phyloP scores from a whole-genome alignment of 208 protist genomes.

The Paratrypanosoma confusum region DNA sequence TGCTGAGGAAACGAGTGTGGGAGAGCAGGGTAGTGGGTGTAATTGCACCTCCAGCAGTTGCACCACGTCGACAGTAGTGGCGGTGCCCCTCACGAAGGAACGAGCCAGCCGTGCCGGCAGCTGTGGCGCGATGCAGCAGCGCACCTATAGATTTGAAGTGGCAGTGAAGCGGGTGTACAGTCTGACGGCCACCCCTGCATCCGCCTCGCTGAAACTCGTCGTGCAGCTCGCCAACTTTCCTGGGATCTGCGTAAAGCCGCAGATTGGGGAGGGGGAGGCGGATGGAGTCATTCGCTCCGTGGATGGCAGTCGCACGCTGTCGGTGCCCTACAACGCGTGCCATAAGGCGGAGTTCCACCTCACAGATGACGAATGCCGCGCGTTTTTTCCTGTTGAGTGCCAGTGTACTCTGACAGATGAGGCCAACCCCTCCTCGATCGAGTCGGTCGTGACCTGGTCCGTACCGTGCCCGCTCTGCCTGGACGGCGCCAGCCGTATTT shows the following conservation, averaged over 20 bases:
- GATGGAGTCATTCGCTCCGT: constrained; percentile 1
- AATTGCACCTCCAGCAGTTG: too few species aligned
- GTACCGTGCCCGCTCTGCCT: constrained; percentile 21
- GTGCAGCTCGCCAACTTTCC: constrained; percentile 65
- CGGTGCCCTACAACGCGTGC: constrained; percentile 56
- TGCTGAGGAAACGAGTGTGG: too few species aligned
- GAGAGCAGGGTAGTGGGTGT: too few species aligned
- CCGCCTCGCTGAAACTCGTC: constrained; percentile 21
- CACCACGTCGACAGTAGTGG: too few species aligned
- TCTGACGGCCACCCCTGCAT: constrained; percentile 14
- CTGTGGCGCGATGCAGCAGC: too few species aligned
- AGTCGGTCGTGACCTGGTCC: constrained; percentile 11
- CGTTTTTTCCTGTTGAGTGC: constrained; percentile 40
- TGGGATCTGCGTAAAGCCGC: constrained; percentile 42
- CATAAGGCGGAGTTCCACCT: constrained; percentile 75
- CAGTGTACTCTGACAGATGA: constrained; percentile 9
- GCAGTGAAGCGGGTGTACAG: constrained; percentile 49
- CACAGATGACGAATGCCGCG: constrained; percentile 14
- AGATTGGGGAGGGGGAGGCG: constrained; percentile 13
- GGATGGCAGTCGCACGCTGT: constrained; percentile 3
- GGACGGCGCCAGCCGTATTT: constrained; percentile 5
- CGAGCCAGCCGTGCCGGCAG: too few species aligned
- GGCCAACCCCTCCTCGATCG: constrained; percentile 4
- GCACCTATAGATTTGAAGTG: constrained; percentile 59
- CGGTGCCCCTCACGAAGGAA: too few species aligned